Base-by-base conservation (phyloP, 441 rosid species). In the Breynia disticha region DNA sequence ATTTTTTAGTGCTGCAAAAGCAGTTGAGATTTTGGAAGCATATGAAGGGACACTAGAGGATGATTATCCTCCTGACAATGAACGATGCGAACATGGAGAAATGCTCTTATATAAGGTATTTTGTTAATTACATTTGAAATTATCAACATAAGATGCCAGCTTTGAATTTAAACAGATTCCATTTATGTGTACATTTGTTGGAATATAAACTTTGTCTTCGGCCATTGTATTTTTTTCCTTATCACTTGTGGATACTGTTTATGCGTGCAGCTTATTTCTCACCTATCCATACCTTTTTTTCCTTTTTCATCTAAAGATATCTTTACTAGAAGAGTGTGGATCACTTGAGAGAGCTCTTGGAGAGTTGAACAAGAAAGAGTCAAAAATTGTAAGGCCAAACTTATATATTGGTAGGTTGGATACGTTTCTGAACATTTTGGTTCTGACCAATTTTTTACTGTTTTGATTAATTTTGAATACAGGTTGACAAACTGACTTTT, bases 21-120 rank as follows among this genome's bases (percentile, higher is more conserved):
- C 99, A 50, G 90, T 94, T 74, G 99, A 94, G 43, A 94, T 94
- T 78, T 71, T 94, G 73, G 97, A 94, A 62, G 99, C 99, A 44
- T 94, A 79, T 75, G 99, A 94, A 80, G 99, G 99, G 66, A 94
- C 99, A 50, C 76, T 94, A 51, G 99, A 94, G 70, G 99, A 87
- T 76, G 97, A 87, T 76, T 77, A 86, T 70, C 99, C 99, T 45
- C 99, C 99, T 2, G 99, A 94, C 52, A 90, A 84, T 75, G 99
- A 94, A 75, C 87, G 87, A n/a, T 75, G 83, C 67, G 99, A 94
- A 63, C 97, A 87, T 68, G 86, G 95, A 45, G 99, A 94, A 79
- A 90, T 94, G 99, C 94, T 90, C 71, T 68, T 90, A 43, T 94
- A 94, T 68, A 94, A 94, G 99, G 99, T 94, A 77, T 55, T 42